These are phyloP conservation scores for Gonium pectorale DNA, from an alignment of 139 green algal species.

Conservation along the genomic window DNA sequence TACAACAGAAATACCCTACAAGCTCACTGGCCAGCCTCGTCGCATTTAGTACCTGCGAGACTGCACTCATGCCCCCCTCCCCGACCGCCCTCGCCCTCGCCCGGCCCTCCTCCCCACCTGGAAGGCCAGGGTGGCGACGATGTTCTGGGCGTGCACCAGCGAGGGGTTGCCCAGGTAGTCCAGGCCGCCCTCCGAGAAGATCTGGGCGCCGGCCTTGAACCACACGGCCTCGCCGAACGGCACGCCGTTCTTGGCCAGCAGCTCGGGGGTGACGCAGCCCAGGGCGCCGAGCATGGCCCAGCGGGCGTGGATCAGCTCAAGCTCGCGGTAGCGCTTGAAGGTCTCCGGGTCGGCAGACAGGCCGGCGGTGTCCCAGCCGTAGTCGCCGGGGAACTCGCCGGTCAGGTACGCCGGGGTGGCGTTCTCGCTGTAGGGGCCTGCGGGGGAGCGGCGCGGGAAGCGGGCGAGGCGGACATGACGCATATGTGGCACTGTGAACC, in stretches of 20 bases:
- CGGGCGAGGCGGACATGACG: too few relatives aligned
- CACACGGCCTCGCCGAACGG: constrained; percentile 88
- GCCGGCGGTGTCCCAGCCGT: constrained; percentile 95
- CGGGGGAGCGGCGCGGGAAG: too few relatives aligned
- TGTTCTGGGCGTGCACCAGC: constrained; percentile 96
- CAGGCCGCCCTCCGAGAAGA: constrained; percentile 91
- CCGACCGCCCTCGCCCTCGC: too few relatives aligned
- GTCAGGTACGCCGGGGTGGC: constrained; percentile 74
- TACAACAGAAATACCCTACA: too few relatives aligned
- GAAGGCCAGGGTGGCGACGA: constrained; percentile 90
- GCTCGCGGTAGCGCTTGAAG: constrained; percentile 87
- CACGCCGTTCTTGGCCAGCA: constrained; percentile 62
- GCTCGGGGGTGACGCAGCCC: constrained; percentile 76
- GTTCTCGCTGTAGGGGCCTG: constrained; percentile 40
- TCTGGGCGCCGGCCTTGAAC: constrained; percentile 97
- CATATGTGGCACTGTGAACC: too few relatives aligned
- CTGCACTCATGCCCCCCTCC: too few relatives aligned
- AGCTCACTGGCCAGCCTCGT: too few relatives aligned
- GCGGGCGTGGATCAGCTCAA: constrained; percentile 97
- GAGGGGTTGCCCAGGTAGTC: constrained; percentile 96
- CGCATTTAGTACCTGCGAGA: too few relatives aligned
- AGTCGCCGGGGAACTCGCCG: constrained; percentile 94
- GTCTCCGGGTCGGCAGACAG: constrained; percentile 92
- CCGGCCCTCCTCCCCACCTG: too few relatives aligned
- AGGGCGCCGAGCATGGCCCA: constrained; percentile 97